Percentiles rank a stretch among this genome's conserved stretches.
phyloP scores from a whole-genome alignment of 345 rosid species.

The Arabidopsis thaliana region DNA sequence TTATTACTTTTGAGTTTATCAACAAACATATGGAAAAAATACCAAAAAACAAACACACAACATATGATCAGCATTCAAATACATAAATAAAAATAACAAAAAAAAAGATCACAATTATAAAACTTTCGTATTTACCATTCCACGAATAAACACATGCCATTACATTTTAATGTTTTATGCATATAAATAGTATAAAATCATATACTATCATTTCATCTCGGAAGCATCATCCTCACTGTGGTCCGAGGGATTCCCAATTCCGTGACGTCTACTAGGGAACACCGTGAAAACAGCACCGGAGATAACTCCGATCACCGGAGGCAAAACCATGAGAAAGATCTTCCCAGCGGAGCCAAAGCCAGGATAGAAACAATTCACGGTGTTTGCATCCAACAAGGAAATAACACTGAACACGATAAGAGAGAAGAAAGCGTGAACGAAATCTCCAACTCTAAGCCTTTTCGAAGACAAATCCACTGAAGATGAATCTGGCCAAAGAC shows the following conservation, averaged over 20 bases:
- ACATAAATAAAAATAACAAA: constrained; percentile 23
- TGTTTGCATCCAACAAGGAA: constrained; percentile 65
- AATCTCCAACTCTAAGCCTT: constrained; percentile 66
- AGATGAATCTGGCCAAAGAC: constrained; percentile 61
- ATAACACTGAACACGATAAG: constrained; percentile 62
- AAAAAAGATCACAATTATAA: constrained; percentile 3
- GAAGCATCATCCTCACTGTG: constrained; percentile 37
- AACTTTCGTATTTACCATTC: constrained; percentile 19
- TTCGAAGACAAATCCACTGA: constrained; percentile 56
- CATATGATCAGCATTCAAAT: constrained; percentile 33
- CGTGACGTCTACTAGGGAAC: constrained; percentile 81
- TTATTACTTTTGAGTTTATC: constrained; percentile 11
- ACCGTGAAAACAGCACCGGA: constrained; percentile 60
- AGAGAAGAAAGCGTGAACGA: constrained; percentile 67
- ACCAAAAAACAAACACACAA: neutral
- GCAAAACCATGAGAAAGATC: constrained; percentile 65
- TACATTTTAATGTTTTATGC: neutral
- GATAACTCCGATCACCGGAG: constrained; percentile 71
- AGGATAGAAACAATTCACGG: constrained; percentile 68
- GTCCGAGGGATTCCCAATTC: constrained; percentile 76
- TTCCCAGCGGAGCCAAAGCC: constrained; percentile 58
- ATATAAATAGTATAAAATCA: constrained; percentile 7
- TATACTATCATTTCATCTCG: constrained; percentile 33
- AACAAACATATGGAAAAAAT: constrained; percentile 22
- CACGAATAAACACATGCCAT: constrained; percentile 2